Conservation (phyloP, 257 asterid genomes). For the Ilex aquifolium region DNA sequence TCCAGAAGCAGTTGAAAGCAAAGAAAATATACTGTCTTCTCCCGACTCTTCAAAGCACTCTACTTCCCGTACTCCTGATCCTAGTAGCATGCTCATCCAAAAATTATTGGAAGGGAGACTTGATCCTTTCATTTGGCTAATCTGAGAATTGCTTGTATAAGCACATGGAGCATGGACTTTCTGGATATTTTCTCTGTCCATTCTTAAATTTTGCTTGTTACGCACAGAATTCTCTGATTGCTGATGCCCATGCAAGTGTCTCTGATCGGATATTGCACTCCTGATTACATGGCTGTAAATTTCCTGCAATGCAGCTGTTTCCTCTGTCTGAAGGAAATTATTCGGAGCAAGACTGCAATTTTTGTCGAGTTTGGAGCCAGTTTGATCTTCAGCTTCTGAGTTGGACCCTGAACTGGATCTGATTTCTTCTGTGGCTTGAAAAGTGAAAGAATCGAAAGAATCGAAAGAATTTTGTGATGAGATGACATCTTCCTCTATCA, state of each 20-base stretch:
- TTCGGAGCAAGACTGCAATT: slow-evolving; percentile 15
- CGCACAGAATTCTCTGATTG: slow-evolving; percentile 26
- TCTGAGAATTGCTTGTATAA: slow-evolving; percentile 24
- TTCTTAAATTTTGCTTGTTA: slow-evolving; percentile 17
- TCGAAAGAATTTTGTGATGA: slow-evolving; percentile 81
- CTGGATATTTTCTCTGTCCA: slow-evolving; percentile 12
- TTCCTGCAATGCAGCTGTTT: slow-evolving; percentile 30
- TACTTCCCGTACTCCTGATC: slow-evolving; percentile 38
- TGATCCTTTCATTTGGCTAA: slow-evolving; percentile 19
- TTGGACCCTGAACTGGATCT: slow-evolving; percentile 31
- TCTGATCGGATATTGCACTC: slow-evolving; percentile 18
- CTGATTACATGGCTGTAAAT: slow-evolving; percentile 22
- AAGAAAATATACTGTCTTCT: slow-evolving; percentile 32
- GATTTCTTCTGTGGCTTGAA: slow-evolving; percentile 48
- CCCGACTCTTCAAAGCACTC: slow-evolving; percentile 25
- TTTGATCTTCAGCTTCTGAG: slow-evolving; percentile 63
- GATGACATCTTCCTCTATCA: slow-evolving; percentile 39
- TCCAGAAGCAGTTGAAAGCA: slow-evolving; percentile 32
- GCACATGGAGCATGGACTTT: neutral
- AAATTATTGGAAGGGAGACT: slow-evolving; percentile 22
- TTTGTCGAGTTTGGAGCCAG: slow-evolving; percentile 34
- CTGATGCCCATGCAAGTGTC: slow-evolving; percentile 26
- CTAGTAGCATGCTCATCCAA: slow-evolving; percentile 32
- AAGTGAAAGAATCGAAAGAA: slow-evolving; percentile 58
- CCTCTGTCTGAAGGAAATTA: slow-evolving; percentile 28